Evolutionary conservation across 75 land plant species (phyloP).

Genomic region (Cunninghamia lanceolata): DNA sequence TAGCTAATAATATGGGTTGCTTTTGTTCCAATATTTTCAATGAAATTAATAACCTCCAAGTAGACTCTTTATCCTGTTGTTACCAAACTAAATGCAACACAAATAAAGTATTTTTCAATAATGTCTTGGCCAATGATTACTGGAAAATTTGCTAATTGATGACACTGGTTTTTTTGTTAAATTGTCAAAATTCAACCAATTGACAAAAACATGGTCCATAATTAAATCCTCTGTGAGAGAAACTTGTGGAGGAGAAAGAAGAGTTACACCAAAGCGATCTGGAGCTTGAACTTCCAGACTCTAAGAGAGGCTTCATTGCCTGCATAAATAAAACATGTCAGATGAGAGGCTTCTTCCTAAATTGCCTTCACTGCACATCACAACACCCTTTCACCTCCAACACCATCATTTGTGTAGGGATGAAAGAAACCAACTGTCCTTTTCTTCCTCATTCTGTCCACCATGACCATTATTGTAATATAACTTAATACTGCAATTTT

Average conservation of each 20-base stretch:
- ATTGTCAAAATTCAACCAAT: too few species aligned
- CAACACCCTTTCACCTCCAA: conserved; percentile 94
- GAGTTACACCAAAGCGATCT: conserved; percentile 83
- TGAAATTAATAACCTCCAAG: too few species aligned
- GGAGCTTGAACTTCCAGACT: conserved; percentile 60
- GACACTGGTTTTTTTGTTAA: too few species aligned
- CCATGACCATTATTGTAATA: not conserved
- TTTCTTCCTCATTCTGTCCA: conserved; percentile 28
- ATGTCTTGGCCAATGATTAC: too few species aligned
- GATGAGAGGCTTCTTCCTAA: conserved; percentile 67
- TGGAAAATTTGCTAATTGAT: too few species aligned
- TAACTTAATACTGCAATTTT: not conserved
- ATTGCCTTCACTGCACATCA: conserved; percentile 96
- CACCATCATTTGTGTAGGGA: conserved; percentile 98
- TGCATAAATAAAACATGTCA: conserved; percentile 66
- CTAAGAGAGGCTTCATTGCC: conserved; percentile 81
- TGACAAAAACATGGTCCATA: too few species aligned
- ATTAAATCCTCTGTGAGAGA: not conserved
- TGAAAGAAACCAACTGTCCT: conserved; percentile 83
- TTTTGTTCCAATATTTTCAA: too few species aligned
- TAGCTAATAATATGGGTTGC: too few species aligned
- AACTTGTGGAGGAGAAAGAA: conserved; percentile 53
- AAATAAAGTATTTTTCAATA: too few species aligned
- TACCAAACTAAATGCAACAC: too few species aligned
- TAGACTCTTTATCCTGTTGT: too few species aligned